phyloP scores from a whole-genome alignment of 1,284 basidiomycete genomes.

The Schizopora paradoxa region DNA sequence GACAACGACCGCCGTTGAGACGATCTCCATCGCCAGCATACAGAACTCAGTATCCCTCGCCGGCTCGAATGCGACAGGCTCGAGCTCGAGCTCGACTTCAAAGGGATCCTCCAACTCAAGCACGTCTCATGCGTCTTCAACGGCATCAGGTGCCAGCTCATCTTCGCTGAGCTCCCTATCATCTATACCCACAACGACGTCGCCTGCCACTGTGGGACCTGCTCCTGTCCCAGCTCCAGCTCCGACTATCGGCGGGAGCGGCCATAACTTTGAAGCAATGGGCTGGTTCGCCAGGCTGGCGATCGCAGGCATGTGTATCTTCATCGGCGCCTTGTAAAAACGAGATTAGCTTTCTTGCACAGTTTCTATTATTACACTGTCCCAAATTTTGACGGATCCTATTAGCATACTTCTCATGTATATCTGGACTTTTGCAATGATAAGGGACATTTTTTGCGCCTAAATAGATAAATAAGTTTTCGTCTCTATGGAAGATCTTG shows the following conservation, averaged over 20 bases:
- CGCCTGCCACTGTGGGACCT: too few species aligned
- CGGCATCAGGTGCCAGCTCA: not conserved
- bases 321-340: too few species aligned
- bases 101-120: not conserved
- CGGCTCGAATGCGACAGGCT: not conserved
- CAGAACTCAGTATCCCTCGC: not conserved
- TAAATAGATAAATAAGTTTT: too few species aligned
- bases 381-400: too few species aligned
- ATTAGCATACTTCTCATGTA: too few species aligned
- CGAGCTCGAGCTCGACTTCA: not conserved
- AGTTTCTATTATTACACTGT: too few species aligned
- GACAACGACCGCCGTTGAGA: not conserved
- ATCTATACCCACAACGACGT: too few species aligned
- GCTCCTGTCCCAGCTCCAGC: not conserved
- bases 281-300: not conserved
- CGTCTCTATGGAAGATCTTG: too few species aligned
- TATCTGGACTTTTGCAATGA: too few species aligned
- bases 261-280: not conserved
- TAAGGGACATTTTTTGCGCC: too few species aligned
- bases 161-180: not conserved
- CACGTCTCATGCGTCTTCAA: not conserved
- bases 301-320: too few species aligned
- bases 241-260: not conserved
- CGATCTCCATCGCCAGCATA: not conserved
- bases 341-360: too few species aligned